A percentile compares a stretch with the other conserved stretches of the same genome.
Conservation (phyloP, 805 yeast genomes). For the Metschnikowia continentalis region DNA sequence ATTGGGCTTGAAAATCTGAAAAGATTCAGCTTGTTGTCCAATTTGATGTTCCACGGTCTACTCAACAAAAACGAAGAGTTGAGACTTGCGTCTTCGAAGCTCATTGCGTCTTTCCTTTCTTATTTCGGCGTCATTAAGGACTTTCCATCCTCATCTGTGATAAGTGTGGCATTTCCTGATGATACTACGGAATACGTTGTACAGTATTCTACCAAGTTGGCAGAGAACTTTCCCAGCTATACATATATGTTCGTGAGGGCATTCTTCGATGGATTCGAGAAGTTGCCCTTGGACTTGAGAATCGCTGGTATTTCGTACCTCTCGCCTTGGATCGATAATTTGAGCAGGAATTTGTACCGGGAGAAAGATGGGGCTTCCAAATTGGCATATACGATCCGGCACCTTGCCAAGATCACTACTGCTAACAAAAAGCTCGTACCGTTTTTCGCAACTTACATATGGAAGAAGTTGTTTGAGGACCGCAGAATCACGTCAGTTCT, state of each 20-base stretch:
- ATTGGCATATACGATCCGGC: constrained; percentile 57
- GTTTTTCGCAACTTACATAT: constrained; percentile 36
- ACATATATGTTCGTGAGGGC: constrained; percentile 60
- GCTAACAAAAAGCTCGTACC: constrained; percentile 45
- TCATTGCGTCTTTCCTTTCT: constrained; percentile 58
- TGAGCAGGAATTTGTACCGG: constrained; percentile 56
- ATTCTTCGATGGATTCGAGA: constrained; percentile 40
- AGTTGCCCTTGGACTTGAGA: constrained; percentile 30
- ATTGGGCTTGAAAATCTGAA: constrained; percentile 33
- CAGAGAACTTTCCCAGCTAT: constrained; percentile 52
- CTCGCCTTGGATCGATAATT: constrained; percentile 72
- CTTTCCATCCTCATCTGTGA: constrained; percentile 51
- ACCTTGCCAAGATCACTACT: constrained; percentile 56
- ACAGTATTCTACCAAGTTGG: constrained; percentile 52
- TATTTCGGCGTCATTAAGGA: constrained; percentile 48
- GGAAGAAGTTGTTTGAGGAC: constrained; percentile 65
- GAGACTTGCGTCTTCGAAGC: constrained; percentile 57
- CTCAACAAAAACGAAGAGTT: constrained; percentile 56
- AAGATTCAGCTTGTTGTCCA: constrained; percentile 57
- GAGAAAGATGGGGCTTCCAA: constrained; percentile 58
- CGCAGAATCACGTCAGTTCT: constrained; percentile 53
- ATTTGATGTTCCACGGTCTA: constrained; percentile 65
- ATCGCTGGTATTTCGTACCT: constrained; percentile 48
- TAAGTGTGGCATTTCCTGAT: constrained; percentile 59
- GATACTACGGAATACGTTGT: constrained; percentile 61